Evolutionary conservation across 805 yeast species (phyloP).

Genomic region (Lipomyces orientalis): DNA sequence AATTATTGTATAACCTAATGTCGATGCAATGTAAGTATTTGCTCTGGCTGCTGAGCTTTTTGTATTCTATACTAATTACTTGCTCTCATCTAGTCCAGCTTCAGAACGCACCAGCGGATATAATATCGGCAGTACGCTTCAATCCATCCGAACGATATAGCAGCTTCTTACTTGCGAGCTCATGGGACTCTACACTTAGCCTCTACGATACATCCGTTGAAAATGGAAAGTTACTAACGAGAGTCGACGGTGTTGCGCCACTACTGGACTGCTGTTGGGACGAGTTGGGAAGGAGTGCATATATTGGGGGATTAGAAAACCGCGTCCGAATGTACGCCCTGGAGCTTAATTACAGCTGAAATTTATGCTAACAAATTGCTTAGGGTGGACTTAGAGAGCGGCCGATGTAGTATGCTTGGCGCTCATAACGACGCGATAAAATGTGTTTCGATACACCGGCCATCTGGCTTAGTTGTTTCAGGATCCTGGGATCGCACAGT

Average conservation of each 20-base stretch:
- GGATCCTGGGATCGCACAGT: constrained; percentile 69
- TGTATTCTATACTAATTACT: not conserved
- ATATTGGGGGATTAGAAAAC: constrained; percentile 29
- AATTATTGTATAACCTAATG: not conserved
- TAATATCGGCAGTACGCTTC: constrained; percentile 28
- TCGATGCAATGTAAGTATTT: constrained; percentile 14
- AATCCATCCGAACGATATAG: constrained; percentile 29
- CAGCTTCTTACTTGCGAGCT: constrained; percentile 52
- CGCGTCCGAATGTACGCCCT: constrained; percentile 21
- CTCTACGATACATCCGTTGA: constrained; percentile 50
- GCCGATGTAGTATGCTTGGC: constrained; percentile 41
- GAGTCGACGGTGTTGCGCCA: constrained; percentile 44
- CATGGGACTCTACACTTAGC: constrained; percentile 63
- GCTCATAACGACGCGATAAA: constrained; percentile 53
- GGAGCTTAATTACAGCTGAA: not conserved
- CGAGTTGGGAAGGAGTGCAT: constrained; percentile 31
- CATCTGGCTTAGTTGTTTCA: constrained; percentile 50
- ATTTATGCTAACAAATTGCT: not conserved
- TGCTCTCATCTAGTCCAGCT: constrained; percentile 19
- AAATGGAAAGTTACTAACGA: constrained; percentile 28
- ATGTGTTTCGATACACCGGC: constrained; percentile 43
- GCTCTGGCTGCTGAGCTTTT: not conserved
- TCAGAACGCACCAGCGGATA: constrained; percentile 28
- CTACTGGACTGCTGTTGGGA: constrained; percentile 44
- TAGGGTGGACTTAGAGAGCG: constrained; percentile 58